Evolutionary conservation across 2,329 filamentous ascomycete species (phyloP).

Genomic region (Penicillium decumbens): DNA sequence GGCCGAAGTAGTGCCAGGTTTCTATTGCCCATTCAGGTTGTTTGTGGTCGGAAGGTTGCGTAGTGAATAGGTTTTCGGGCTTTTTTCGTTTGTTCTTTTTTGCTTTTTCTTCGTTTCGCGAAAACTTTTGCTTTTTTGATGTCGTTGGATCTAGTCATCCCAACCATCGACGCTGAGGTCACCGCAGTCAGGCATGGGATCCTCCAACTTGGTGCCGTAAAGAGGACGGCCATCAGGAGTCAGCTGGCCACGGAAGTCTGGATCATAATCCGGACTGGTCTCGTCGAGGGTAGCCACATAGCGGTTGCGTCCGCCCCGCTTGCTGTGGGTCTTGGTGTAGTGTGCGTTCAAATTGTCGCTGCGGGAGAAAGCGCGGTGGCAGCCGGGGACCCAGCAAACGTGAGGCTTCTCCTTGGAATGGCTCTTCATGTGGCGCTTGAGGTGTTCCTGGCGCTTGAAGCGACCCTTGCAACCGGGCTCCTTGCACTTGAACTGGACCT

Average conservation of each 20-base stretch:
- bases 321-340: slow-evolving; percentile 46
- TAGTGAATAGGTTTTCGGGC: background rate
- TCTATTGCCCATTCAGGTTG: background rate
- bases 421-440: slow-evolving; percentile 48
- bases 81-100: slow-evolving; percentile 5
- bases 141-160: slow-evolving; percentile 27
- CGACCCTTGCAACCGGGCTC: slow-evolving; percentile 42
- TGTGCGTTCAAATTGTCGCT: slow-evolving; percentile 47
- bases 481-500: slow-evolving; percentile 42
- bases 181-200: slow-evolving; percentile 30
- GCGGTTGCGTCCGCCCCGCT: slow-evolving; percentile 43
- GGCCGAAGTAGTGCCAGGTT: background rate
- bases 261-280: slow-evolving; percentile 41
- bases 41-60: background rate
- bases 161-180: slow-evolving; percentile 33
- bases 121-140: slow-evolving; percentile 5
- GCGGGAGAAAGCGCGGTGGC: slow-evolving; percentile 40
- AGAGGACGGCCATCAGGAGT: slow-evolving; percentile 43
- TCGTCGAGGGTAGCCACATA: slow-evolving; percentile 46
- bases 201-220: slow-evolving; percentile 35
- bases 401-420: slow-evolving; percentile 45
- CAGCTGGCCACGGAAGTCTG: slow-evolving; percentile 42
- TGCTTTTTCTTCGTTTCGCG: background rate
- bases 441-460: slow-evolving; percentile 49
- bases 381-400: slow-evolving; percentile 44